phyloP scores from a whole-genome alignment of 1,284 basidiomycete genomes.

The Trichosporon asahii region DNA sequence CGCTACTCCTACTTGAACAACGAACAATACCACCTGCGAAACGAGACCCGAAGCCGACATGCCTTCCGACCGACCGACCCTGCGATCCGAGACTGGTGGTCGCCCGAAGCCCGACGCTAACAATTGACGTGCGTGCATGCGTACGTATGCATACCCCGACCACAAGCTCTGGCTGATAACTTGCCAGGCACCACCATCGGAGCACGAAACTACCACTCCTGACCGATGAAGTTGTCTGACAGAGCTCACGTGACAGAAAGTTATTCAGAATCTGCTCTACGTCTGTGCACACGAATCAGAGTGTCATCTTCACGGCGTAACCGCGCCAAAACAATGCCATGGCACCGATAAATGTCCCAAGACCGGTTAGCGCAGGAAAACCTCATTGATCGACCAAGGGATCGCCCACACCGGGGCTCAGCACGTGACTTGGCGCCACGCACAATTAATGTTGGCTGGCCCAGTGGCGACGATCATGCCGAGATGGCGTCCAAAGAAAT shows the following conservation, averaged over 20 bases:
- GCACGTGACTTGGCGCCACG: background rate
- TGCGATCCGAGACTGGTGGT: too few species aligned
- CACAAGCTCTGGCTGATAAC: background rate
- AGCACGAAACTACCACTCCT: background rate
- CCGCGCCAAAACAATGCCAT: background rate
- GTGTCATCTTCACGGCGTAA: background rate
- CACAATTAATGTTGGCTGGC: background rate
- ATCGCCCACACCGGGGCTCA: background rate
- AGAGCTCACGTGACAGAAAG: background rate
- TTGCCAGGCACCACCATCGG: background rate
- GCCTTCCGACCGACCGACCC: too few species aligned
- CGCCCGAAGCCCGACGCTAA: background rate
- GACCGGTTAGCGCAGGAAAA: background rate
- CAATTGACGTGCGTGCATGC: background rate
- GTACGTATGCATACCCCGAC: background rate
- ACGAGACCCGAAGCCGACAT: too few species aligned
- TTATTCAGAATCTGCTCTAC: too few species aligned
- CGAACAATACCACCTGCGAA: too few species aligned
- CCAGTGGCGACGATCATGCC: background rate
- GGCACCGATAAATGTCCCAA: background rate
- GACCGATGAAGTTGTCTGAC: background rate
- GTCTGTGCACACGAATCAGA: too few species aligned
- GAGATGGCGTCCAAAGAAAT: background rate
- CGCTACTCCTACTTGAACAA: too few species aligned
- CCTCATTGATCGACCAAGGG: background rate